Evolutionary conservation across 2,329 filamentous ascomycete genomes (phyloP).

Genomic region (Xylaria sp.): DNA sequence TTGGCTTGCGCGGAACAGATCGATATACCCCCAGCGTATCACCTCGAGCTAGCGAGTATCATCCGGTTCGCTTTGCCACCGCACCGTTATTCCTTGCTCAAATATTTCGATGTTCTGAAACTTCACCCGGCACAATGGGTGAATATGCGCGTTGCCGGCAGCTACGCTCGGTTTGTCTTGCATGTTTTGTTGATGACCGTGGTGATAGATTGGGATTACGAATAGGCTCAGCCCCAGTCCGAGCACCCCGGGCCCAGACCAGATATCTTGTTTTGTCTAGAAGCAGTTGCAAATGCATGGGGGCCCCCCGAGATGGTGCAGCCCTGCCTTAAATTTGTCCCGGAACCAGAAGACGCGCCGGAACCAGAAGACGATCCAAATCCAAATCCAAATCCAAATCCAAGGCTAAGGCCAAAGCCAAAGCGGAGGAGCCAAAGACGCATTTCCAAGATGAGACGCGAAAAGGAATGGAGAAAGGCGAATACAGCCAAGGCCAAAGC

Average conservation of each 20-base stretch:
- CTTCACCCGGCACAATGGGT: background rate
- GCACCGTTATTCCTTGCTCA: background rate
- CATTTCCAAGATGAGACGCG: too few species aligned
- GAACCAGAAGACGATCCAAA: background rate
- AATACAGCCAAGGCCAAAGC: too few species aligned
- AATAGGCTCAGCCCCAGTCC: background rate
- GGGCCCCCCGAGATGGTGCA: background rate
- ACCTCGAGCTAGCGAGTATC: background rate
- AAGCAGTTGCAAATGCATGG: background rate
- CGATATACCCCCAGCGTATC: background rate
- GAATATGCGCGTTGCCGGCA: background rate
- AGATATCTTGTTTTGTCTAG: background rate
- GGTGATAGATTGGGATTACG: background rate
- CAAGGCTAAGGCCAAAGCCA: too few species aligned
- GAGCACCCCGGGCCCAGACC: background rate
- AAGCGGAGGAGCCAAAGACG: too few species aligned
- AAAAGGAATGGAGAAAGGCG: too few species aligned
- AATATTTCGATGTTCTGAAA: background rate
- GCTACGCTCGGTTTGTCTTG: background rate
- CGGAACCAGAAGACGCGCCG: background rate
- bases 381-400: too few species aligned
- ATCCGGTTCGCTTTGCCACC: background rate
- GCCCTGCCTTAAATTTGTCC: background rate
- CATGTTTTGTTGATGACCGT: background rate
- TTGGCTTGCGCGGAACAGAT: background rate